These are phyloP conservation scores for Alliaria petiolata DNA, from an alignment of 345 rosid genomes.

Conservation along the genomic window DNA sequence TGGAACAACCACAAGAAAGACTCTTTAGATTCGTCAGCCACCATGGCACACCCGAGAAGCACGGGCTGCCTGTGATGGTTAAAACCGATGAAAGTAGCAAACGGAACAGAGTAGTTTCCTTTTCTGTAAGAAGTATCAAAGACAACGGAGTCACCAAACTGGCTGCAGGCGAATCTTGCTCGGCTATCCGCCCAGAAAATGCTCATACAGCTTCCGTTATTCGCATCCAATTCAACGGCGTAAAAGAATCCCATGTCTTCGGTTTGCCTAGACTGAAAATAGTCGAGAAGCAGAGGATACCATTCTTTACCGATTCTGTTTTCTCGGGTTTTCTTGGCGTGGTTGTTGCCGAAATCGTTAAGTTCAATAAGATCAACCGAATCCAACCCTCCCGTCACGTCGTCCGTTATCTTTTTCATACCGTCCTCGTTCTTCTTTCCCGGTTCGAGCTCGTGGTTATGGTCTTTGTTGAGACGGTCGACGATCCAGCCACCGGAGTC, in stretches of 20 bases:
- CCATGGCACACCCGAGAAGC: constrained; percentile 80
- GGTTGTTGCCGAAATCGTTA: constrained; percentile 33
- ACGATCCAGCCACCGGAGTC: constrained; percentile 80
- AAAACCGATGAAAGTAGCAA: constrained; percentile 76
- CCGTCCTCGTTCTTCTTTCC: constrained; percentile 38
- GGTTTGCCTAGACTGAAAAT: constrained; percentile 73
- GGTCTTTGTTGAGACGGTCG: constrained; percentile 72
- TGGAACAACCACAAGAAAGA: constrained; percentile 71
- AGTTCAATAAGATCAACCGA: constrained; percentile 42
- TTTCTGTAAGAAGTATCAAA: constrained; percentile 78
- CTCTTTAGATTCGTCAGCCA: constrained; percentile 72
- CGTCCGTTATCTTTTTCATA: constrained; percentile 56
- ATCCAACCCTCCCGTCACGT: constrained; percentile 46
- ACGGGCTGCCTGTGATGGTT: constrained; percentile 90
- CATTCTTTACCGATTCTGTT: constrained; percentile 73
- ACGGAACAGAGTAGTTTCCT: constrained; percentile 56
- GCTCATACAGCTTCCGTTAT: constrained; percentile 56
- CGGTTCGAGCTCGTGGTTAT: constrained; percentile 68
- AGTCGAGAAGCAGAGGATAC: constrained; percentile 63
- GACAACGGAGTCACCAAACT: constrained; percentile 69
- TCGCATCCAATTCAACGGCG: constrained; percentile 54
- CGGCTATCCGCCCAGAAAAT: constrained; percentile 92
- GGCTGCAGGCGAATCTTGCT: constrained; percentile 83
- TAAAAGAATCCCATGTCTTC: constrained; percentile 86
- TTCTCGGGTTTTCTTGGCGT: constrained; percentile 30